These are phyloP conservation scores for Aurinia saxatilis DNA, from an alignment of 345 rosid genomes.

Conservation along the genomic window DNA sequence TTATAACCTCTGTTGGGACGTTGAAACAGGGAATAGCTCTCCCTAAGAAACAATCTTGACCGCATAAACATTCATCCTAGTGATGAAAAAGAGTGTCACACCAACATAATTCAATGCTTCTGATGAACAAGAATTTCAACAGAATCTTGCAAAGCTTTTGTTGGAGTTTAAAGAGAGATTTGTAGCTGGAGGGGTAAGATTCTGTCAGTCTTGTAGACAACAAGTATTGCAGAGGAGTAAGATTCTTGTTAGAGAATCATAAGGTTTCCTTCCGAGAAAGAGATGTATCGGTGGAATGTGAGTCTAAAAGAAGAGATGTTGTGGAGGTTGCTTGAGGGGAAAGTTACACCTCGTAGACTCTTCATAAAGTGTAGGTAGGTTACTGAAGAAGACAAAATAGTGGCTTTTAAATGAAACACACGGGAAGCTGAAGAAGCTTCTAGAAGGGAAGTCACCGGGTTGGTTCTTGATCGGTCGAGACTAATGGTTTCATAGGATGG, in stretches of 20 bases:
- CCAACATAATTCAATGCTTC: background rate
- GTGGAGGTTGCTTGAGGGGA: conserved; percentile 42
- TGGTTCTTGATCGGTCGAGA: conserved; percentile 51
- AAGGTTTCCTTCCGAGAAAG: conserved; percentile 43
- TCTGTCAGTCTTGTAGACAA: no score
- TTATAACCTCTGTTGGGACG: no score
- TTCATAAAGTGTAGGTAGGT: conserved; percentile 57
- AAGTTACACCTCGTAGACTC: conserved; percentile 58
- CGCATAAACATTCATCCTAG: background rate
- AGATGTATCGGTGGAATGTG: conserved; percentile 65
- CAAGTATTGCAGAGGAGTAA: conserved; percentile 40
- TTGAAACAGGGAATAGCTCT: no score
- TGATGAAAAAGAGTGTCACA: background rate
- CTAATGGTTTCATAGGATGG: no score
- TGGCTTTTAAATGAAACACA: conserved; percentile 57
- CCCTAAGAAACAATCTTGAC: no score
- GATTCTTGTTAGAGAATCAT: conserved; percentile 47
- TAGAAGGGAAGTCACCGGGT: conserved; percentile 43
- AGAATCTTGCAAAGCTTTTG: conserved; percentile 2
- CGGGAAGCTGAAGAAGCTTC: conserved; percentile 59
- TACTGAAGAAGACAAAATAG: conserved; percentile 70
- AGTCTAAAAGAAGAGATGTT: conserved; percentile 66
- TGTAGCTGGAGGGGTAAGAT: conserved; percentile 58
- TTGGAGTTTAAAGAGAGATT: conserved; percentile 31
- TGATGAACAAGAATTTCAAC: conserved; percentile 14